These are phyloP conservation scores for Alternaria dauci DNA, from an alignment of 2,329 filamentous ascomycete species.

Conservation along the genomic window DNA sequence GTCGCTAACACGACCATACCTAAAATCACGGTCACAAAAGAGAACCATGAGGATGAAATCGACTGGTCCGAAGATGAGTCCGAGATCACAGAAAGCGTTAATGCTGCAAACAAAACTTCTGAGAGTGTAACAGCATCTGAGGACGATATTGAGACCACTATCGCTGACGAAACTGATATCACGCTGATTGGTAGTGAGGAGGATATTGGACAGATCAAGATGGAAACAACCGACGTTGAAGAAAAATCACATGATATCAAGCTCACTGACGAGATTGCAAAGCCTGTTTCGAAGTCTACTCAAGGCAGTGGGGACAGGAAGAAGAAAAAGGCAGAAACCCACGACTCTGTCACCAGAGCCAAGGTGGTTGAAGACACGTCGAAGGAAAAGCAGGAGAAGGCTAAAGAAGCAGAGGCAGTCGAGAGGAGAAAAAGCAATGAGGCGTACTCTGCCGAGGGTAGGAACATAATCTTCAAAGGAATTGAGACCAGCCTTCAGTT, in stretches of 20 bases:
- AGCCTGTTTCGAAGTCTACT: background rate
- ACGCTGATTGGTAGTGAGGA: background rate
- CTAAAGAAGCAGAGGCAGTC: background rate
- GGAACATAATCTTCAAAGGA: background rate
- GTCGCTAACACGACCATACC: background rate
- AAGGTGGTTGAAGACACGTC: too few relatives aligned
- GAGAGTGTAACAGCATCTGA: background rate
- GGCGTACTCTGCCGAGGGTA: background rate
- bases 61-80: background rate
- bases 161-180: background rate
- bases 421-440: background rate
- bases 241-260: background rate
- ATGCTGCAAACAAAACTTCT: background rate
- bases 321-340: background rate
- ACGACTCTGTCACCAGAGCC: background rate
- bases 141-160: background rate
- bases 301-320: background rate
- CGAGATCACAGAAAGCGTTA: background rate
- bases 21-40: background rate
- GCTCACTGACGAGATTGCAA: background rate
- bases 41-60: background rate
- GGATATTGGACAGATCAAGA: background rate
- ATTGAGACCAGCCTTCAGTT: background rate
- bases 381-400: background rate
- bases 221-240: background rate